These are phyloP conservation scores for Monosporascus cannonballus DNA, from an alignment of 2,329 filamentous ascomycete genomes.

Conservation along the genomic window DNA sequence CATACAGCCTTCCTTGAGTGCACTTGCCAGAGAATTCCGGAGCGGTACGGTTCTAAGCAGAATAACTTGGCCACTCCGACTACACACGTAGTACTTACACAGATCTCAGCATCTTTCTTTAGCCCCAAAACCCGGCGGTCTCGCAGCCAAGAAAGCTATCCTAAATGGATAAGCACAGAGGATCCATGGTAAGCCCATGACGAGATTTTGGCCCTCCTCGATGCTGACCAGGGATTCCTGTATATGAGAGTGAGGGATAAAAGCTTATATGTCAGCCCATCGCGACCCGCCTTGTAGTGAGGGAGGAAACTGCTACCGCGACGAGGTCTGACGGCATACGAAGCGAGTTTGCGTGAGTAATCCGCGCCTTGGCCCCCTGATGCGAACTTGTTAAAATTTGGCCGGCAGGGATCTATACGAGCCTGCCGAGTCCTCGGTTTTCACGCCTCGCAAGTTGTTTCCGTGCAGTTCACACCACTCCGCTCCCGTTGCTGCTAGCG, in stretches of 20 bases:
- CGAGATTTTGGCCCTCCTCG: constrained; percentile 12
- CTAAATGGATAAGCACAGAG: constrained; percentile 2
- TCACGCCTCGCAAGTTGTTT: too few relatives aligned
- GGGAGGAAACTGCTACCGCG: not conserved
- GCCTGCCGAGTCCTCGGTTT: too few relatives aligned
- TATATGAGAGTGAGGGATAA: not conserved
- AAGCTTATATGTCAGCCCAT: not conserved
- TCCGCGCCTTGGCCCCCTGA: not conserved
- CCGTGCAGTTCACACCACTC: too few relatives aligned
- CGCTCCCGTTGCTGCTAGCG: not conserved
- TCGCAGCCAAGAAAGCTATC: not conserved
- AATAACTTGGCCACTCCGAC: too few relatives aligned
- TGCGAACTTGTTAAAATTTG: too few relatives aligned
- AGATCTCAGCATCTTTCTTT: too few relatives aligned
- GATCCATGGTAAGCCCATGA: constrained; percentile 8
- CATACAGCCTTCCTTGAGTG: too few relatives aligned
- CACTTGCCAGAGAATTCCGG: too few relatives aligned
- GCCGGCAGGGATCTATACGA: too few relatives aligned
- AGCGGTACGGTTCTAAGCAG: too few relatives aligned
- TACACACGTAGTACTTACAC: too few relatives aligned
- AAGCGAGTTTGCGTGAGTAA: constrained; percentile 1
- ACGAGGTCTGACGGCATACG: not conserved
- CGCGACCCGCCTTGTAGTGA: not conserved
- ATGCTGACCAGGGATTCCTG: not conserved
- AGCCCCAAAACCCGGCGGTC: too few relatives aligned